A percentile compares a stretch with the other conserved stretches of the same genome.
Conservation (phyloP, 179 eudicot species). For the Nepenthes alata region DNA sequence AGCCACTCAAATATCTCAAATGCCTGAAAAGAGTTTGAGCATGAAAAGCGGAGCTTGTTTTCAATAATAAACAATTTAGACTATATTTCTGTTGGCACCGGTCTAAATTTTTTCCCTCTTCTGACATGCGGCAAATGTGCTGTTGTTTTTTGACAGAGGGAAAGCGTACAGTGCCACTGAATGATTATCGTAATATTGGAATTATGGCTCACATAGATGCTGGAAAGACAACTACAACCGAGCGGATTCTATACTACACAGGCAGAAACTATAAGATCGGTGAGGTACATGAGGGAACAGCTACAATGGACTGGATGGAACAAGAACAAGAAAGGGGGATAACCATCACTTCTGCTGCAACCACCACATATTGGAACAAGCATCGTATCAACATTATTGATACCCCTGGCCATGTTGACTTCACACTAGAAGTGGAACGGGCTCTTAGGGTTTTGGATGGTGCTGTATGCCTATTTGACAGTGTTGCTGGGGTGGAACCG, state of each 20-base stretch:
- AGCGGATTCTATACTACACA: conserved; percentile 75
- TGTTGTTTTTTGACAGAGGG: conserved; percentile 26
- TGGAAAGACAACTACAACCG: conserved; percentile 96
- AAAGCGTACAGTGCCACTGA: conserved; percentile 58
- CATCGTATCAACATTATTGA: conserved; percentile 95
- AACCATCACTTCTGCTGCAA: conserved; percentile 97
- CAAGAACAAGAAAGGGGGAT: conserved; percentile 99
- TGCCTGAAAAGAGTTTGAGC: no score
- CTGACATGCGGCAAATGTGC: background rate
- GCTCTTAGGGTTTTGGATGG: conserved; percentile 98
- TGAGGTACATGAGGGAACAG: conserved; percentile 96
- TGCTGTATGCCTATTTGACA: conserved; percentile 90
- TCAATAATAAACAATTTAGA: no score
- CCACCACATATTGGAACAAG: conserved; percentile 89
- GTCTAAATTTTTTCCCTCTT: background rate
- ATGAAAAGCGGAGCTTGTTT: no score
- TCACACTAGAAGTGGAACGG: conserved; percentile 96
- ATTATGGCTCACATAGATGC: conserved; percentile 99
- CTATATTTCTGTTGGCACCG: no score
- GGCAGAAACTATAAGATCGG: conserved; percentile 97
- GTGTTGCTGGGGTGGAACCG: conserved; percentile 99
- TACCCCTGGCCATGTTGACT: conserved; percentile 98
- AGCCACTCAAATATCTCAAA: no score
- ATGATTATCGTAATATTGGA: conserved; percentile 89
- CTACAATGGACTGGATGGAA: conserved; percentile 99